phyloP scores from a whole-genome alignment of 768 basidiomycete genomes.

The Mycena epipterygia region DNA sequence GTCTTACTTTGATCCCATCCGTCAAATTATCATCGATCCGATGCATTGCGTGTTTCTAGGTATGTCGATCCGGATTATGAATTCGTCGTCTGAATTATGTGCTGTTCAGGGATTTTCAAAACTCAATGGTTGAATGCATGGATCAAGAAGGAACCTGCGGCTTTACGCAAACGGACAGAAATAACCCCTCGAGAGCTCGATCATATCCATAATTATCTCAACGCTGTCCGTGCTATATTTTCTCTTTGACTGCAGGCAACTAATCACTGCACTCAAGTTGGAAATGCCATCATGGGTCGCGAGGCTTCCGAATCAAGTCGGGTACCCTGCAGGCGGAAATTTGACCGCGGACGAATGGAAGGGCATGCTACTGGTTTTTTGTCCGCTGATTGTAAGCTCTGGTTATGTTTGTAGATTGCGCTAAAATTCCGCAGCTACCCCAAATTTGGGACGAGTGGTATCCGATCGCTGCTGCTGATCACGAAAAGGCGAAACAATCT shows the following conservation, averaged over 20 bases:
- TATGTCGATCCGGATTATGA: not conserved
- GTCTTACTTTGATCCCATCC: constrained; percentile 41
- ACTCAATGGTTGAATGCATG: constrained; percentile 8
- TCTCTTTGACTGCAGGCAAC: not conserved
- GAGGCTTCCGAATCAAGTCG: constrained; percentile 36
- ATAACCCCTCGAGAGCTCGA: constrained; percentile 36
- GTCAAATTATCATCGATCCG: constrained; percentile 43
- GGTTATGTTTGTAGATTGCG: not conserved
- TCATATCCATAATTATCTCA: constrained; percentile 34
- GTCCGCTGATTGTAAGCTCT: constrained; percentile 33
- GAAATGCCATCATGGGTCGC: constrained; percentile 41
- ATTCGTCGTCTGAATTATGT: not conserved
- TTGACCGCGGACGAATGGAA: constrained; percentile 44
- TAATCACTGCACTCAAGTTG: constrained; percentile 8
- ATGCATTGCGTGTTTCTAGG: constrained; percentile 39
- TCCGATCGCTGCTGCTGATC: not conserved
- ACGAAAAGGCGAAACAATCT: not conserved
- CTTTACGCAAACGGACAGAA: constrained; percentile 11
- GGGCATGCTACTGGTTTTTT: constrained; percentile 29
- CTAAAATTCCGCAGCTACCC: too few species aligned
- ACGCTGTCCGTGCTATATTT: not conserved
- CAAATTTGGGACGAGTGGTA: too few species aligned
- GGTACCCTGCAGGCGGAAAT: constrained; percentile 40
- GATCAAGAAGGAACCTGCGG: not conserved
- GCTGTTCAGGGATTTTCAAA: not conserved